Evolutionary conservation across 306 rosid genomes (phyloP), one percentile per base, ranked within the genome.

Genomic region (Lathyrus tuberosus): DNA sequence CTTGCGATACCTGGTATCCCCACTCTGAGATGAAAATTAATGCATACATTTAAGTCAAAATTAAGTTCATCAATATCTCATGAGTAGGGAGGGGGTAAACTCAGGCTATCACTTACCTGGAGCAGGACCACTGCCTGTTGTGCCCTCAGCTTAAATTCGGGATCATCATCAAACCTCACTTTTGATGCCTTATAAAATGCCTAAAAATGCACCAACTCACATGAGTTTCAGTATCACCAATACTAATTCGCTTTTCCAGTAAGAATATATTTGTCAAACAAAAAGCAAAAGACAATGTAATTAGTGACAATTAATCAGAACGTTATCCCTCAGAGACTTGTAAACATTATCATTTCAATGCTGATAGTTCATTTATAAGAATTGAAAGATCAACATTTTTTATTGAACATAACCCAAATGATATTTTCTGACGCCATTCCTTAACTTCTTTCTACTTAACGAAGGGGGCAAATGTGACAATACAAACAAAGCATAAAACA

Each of bases 181-280:
- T 91, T 91, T 56, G 99, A 89, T 38, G 89, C 92, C 88, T 91
- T 95, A 75, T 91, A 95, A 79, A 95, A 87, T 73, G 83, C 76
- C 99, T 91, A 67, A 52, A 77, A 73, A 64, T 20, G 54, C 63
- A 64, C 31, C 26, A 54, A 74, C 41, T 63, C 37, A 40, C 52
- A 73, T 26, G 54, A 76, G 64, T 54, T 76, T 69, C 38, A 51
- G 67, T 65, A 76, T 70, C 35, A 20, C 26, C 24, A 24, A 64
- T 20, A 66, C 47, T 44, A 17, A 69, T 40, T 48, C 62, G 54
- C 41, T 26, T 59, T 75, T 62, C 64, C 42, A 72, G 38, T 17
- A 54, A 41, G 40, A 43, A 48, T 16, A 18, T 16, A 53, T 22
- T 53, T 53, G 31, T 9, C 64, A 14, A 42, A 17, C 42, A 54